These are phyloP conservation scores for Gossypium thurberi DNA, from an alignment of 345 rosid species.

Conservation along the genomic window DNA sequence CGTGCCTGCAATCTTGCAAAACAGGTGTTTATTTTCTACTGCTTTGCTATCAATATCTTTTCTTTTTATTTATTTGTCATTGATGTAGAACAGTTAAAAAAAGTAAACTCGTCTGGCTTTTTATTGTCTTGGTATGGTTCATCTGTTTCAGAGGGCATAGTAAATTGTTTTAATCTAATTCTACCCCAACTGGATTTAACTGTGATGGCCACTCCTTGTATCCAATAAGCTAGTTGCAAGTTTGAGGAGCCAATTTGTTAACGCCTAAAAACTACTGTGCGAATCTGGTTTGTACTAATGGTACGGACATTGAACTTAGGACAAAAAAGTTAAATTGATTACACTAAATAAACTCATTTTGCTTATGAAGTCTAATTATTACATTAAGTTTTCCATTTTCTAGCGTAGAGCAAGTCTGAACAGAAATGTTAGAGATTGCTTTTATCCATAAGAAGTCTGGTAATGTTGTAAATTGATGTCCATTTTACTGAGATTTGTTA, in stretches of 20 bases:
- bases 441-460: not conserved
- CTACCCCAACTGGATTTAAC: not conserved
- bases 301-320: not conserved
- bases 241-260: not conserved
- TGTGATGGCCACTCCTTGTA: not conserved
- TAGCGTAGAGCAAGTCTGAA: not conserved
- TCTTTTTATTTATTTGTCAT: not conserved
- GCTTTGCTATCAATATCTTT: not conserved
- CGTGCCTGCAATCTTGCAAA: slow-evolving; percentile 95
- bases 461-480: not conserved
- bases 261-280: not conserved
- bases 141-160: not conserved
- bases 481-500: not conserved
- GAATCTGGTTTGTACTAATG: not conserved
- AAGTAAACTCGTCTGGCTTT: not conserved
- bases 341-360: not conserved
- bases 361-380: not conserved
- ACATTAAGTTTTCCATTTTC: not conserved
- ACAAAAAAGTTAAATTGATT: not conserved
- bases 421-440: not conserved
- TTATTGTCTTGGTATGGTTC: not conserved
- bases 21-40: slow-evolving; percentile 41
- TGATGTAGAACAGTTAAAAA: not conserved
- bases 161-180: not conserved
- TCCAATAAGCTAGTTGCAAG: not conserved